Base-by-base conservation (phyloP, 805 yeast genomes). In the Saturnispora quitensis region DNA sequence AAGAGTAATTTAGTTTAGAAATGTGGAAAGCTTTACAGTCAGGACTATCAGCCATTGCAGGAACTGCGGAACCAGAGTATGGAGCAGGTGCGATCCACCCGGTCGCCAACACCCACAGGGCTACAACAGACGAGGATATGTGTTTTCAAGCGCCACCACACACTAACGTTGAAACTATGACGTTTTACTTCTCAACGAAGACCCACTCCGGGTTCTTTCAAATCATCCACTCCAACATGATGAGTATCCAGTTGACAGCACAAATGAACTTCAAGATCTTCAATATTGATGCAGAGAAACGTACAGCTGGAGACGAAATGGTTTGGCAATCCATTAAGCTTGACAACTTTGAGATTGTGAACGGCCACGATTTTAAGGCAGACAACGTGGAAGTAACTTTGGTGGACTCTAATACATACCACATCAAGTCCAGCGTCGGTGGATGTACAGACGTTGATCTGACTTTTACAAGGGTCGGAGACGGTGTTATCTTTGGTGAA, bases 51-150 rank as follows among this genome's bases (percentile, higher is more conserved):
- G 93, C 95, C 5, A 93, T 89, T 45, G 91, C 97, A 5, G 99
- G 99, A 51, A 80, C 95, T 12, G 97, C 96, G 2, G 99, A 93
- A 68, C 99, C 99, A 25, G 96, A 86, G 64, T 93, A 93, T 62
- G 99, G 99, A 50, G 77, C 84, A 40, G 96, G 85, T 48, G 95
- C 95, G 40, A 87, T 93, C 58, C 91, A 85, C 62, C 79, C 97
- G n/a, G 81, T 90, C 53, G 58, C 60, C 15, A 40, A 53, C 24
- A 78, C 86, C 42, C 86, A 71, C 61, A 73, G 82, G 28, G 74
- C 71, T 22, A 77, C 93, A 34, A 70, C 76, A 9, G 63, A 68
- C n/a, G 78, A 75, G 15, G 99, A 93, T 67, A 79, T 88, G 62
- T 66, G 73, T 50, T 93, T 96, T 91, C 67, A 72, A 53, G 70